These are phyloP conservation scores for Amphicarpaea edgeworthii DNA, from an alignment of 306 rosid species.

Conservation along the genomic window DNA sequence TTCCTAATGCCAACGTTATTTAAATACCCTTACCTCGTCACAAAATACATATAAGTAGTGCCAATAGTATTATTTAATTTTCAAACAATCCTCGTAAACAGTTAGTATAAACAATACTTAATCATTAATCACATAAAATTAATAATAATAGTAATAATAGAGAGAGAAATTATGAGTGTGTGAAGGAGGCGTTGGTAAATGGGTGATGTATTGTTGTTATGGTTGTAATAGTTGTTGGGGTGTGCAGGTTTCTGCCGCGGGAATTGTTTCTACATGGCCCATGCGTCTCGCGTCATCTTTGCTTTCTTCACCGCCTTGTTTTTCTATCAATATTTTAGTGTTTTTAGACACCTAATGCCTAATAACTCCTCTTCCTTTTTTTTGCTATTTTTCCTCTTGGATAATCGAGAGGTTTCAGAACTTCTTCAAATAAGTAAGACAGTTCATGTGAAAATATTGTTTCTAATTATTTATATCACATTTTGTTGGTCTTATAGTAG, in stretches of 20 bases:
- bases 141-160: background rate
- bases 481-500: no score
- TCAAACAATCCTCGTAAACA: constrained; percentile 13
- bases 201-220: constrained; percentile 45
- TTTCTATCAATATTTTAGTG: background rate
- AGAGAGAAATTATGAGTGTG: constrained; percentile 11
- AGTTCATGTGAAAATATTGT: no score
- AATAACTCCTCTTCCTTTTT: no score
- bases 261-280: constrained; percentile 62
- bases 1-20: constrained; percentile 25
- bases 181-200: constrained; percentile 43
- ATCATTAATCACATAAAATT: background rate
- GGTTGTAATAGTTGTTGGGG: constrained; percentile 48
- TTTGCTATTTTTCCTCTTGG: no score
- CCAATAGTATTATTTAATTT: no score
- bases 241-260: constrained; percentile 50
- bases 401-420: no score
- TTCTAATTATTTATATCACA: no score
- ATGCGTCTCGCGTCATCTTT: constrained; percentile 61
- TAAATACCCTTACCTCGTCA: background rate
- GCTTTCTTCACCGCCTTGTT: constrained; percentile 28
- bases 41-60: no score
- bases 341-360: background rate
- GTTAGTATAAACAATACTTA: background rate
- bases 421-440: no score